phyloP scores from a whole-genome alignment of 768 basidiomycete genomes.

The Russula compacta region DNA sequence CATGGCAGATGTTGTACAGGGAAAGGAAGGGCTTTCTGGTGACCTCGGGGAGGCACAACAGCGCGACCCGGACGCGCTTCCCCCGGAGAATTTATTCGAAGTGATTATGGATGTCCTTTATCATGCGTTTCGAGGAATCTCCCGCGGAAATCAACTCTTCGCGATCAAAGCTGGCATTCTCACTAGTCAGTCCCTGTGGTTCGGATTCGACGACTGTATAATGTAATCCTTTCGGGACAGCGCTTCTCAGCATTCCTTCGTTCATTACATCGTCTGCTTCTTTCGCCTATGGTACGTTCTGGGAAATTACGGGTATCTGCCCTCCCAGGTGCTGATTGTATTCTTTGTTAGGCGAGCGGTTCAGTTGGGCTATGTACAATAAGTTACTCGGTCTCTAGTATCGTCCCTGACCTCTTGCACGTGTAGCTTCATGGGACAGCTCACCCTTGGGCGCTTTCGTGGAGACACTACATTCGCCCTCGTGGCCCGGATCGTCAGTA shows the following conservation, averaged over 20 bases:
- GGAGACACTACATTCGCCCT: conserved; percentile 69
- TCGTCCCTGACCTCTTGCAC: background rate
- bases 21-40: conserved; percentile 34
- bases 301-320: background rate
- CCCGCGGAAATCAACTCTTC: conserved; percentile 54
- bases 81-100: conserved; percentile 55
- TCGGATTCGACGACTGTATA: background rate
- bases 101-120: conserved; percentile 39
- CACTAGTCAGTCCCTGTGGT: conserved; percentile 33
- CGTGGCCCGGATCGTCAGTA: conserved; percentile 49
- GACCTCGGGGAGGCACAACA: conserved; percentile 50
- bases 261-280: conserved; percentile 44
- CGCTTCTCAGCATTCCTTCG: conserved; percentile 50
- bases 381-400: conserved; percentile 20
- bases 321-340: background rate
- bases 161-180: conserved; percentile 64
- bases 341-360: conserved; percentile 41
- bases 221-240: conserved; percentile 25
- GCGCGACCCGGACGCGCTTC: conserved; percentile 68
- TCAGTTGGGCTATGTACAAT: conserved; percentile 61
- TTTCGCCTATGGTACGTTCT: conserved; percentile 48
- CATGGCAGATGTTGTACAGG: conserved; percentile 44
- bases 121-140: conserved; percentile 31
- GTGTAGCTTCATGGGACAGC: conserved; percentile 62
- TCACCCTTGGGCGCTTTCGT: conserved; percentile 60